Base-by-base conservation (phyloP, 2,329 filamentous ascomycete species). In the Trichocomaceae sp. region DNA sequence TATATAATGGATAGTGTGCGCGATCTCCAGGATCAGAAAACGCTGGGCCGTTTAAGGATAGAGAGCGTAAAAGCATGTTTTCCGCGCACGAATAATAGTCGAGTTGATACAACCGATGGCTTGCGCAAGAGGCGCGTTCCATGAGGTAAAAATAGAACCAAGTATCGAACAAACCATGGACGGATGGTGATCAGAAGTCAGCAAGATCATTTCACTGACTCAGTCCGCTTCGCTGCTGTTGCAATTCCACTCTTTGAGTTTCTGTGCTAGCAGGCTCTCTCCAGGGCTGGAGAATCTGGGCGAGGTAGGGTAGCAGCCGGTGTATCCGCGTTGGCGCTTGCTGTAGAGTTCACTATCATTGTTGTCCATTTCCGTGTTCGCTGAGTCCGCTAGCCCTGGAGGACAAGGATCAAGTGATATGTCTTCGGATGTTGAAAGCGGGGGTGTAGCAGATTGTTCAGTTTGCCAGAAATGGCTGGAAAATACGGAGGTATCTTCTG, bases 191-290 rank as follows among this genome's bases (percentile, higher is more conserved):
- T 35, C 2, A 13, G 15, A 35, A 15, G 9, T 35, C 31, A 35
- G 12, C 31, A 8, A 15, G 31, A 35, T 35, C 31, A 5, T 23
- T 19, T 22, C 23, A 20, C 19, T 47, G 45, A 31, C n/a, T 20
- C 19, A 29, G 2, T 33, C 12, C 47, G 44, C n/a, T 15, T 53
- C 51, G 23, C 33, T 9, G 33, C 7, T 7, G 23, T 26, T 77
- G 71, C 12, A 78, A 72, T 37, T 83, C 86, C 5, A 88, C 71
- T 5, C 82, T 81, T 60, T 79, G 45, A 92, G 72, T 55, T 83
- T 79, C 66, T 83, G 83, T 10, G 88, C 88, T 15, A 93, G 73
- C 15, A 93, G 70, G 2, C 87, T 82, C 62, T 89, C 85, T 4
- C 81, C 77, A 1, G 72, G 72, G 3, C 81, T 52, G n/a, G 54